A percentile compares a stretch with the other conserved stretches of the same genome.
Conservation (phyloP, 1,284 basidiomycete species). For the Trichosporon faecale region DNA sequence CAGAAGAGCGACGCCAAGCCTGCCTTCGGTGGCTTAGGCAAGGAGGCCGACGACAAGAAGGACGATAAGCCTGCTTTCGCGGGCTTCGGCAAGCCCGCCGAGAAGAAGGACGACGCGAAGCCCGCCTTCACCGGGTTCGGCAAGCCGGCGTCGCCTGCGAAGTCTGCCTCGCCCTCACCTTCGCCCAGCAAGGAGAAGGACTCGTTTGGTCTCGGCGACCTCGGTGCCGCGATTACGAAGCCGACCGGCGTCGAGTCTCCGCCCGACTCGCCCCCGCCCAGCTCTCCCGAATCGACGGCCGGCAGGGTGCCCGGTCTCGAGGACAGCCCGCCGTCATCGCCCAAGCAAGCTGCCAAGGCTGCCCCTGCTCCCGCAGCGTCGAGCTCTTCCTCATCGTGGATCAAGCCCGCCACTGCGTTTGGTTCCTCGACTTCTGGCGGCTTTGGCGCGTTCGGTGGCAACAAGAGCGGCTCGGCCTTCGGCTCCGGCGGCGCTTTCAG, state of each 20-base stretch:
- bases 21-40: constrained; percentile 28
- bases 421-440: constrained; percentile 26
- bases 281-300: constrained; percentile 24
- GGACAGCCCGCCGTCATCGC: constrained; percentile 26
- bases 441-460: constrained; percentile 33
- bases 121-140: neutral
- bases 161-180: neutral
- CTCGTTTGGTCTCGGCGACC: constrained; percentile 42
- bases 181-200: constrained; percentile 17
- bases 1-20: constrained; percentile 6
- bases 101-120: constrained; percentile 6
- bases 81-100: neutral
- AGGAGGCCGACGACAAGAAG: constrained; percentile 14
- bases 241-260: constrained; percentile 38
- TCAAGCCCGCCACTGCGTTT: constrained; percentile 48
- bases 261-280: constrained; percentile 34
- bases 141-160: neutral
- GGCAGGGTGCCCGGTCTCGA: constrained; percentile 24
- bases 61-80: neutral
- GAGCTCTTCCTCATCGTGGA: constrained; percentile 30
- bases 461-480: constrained; percentile 7
- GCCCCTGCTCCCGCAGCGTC: constrained; percentile 17
- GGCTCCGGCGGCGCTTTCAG: neutral
- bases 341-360: constrained; percentile 18
- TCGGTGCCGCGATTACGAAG: constrained; percentile 33